Percentiles rank a stretch among this genome's conserved stretches.
Conservation (phyloP, 208 protist genomes). For the Angomonas deanei region DNA sequence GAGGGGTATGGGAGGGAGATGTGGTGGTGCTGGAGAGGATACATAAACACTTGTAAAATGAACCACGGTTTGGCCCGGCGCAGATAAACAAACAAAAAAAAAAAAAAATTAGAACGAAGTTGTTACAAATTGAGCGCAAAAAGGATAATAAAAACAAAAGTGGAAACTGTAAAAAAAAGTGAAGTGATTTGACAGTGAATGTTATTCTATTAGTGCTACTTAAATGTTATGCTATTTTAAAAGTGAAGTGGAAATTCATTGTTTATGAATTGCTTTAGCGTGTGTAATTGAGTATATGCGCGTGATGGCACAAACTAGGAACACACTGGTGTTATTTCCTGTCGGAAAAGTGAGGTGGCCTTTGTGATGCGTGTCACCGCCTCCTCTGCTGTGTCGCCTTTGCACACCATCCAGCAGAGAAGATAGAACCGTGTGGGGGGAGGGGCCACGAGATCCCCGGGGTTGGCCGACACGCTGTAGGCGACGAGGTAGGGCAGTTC, state of each 20-base stretch:
- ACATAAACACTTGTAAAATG: too few relatives aligned
- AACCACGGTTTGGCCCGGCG: neutral
- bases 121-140: too few relatives aligned
- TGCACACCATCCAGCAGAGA: constrained; percentile 65
- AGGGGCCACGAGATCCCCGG: constrained; percentile 38
- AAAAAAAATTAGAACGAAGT: too few relatives aligned
- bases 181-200: too few relatives aligned
- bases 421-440: constrained; percentile 46
- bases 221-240: too few relatives aligned
- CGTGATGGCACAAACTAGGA: neutral
- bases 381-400: constrained; percentile 19
- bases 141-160: too few relatives aligned
- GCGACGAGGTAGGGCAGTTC: constrained; percentile 29
- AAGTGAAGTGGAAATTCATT: too few relatives aligned
- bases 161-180: too few relatives aligned
- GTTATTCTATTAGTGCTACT: too few relatives aligned
- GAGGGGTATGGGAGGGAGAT: too few relatives aligned
- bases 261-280: too few relatives aligned
- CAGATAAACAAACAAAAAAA: neutral
- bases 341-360: constrained; percentile 24
- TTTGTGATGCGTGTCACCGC: constrained; percentile 29
- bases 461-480: constrained; percentile 36
- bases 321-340: neutral
- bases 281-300: constrained; percentile 8
- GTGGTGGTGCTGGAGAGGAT: too few relatives aligned